Evolutionary conservation across 495 filamentous ascomycete species (phyloP).

Genomic region (Tetracladium marchalianum): DNA sequence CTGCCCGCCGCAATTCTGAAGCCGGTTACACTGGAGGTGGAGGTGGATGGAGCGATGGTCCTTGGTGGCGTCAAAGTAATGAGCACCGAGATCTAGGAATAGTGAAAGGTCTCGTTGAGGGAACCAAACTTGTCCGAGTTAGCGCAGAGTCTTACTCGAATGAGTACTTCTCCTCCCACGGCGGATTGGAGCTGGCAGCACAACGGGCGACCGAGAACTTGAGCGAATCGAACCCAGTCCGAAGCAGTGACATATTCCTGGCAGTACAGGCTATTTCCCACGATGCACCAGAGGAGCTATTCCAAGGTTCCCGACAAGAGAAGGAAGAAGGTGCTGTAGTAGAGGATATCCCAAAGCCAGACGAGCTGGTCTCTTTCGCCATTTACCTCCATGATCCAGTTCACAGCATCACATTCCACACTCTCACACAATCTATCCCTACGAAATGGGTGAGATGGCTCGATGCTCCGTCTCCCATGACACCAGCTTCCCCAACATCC

Average conservation of each 20-base stretch:
- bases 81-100: slow-evolving; percentile 66
- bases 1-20: slow-evolving; percentile 52
- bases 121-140: slow-evolving; percentile 78
- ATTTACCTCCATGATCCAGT: slow-evolving; percentile 89
- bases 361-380: slow-evolving; percentile 65
- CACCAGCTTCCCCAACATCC: slow-evolving; percentile 24
- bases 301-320: slow-evolving; percentile 41
- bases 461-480: slow-evolving; percentile 57
- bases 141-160: slow-evolving; percentile 78
- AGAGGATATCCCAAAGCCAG: slow-evolving; percentile 37
- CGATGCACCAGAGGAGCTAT: slow-evolving; percentile 51
- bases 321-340: slow-evolving; percentile 27
- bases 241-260: slow-evolving; percentile 90
- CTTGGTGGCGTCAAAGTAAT: slow-evolving; percentile 81
- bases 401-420: slow-evolving; percentile 79
- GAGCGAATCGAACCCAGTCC: slow-evolving; percentile 77
- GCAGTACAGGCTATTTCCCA: slow-evolving; percentile 79
- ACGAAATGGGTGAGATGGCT: slow-evolving; percentile 85
- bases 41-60: slow-evolving; percentile 77
- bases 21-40: slow-evolving; percentile 45
- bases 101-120: slow-evolving; percentile 72
- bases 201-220: slow-evolving; percentile 63
- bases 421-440: slow-evolving; percentile 77
- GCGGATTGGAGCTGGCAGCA: slow-evolving; percentile 72
- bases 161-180: slow-evolving; percentile 68